Evolutionary conservation across 225 moss, liverwort and hornwort species (phyloP).

Genomic region (Rhytidiadelphus loreus): DNA sequence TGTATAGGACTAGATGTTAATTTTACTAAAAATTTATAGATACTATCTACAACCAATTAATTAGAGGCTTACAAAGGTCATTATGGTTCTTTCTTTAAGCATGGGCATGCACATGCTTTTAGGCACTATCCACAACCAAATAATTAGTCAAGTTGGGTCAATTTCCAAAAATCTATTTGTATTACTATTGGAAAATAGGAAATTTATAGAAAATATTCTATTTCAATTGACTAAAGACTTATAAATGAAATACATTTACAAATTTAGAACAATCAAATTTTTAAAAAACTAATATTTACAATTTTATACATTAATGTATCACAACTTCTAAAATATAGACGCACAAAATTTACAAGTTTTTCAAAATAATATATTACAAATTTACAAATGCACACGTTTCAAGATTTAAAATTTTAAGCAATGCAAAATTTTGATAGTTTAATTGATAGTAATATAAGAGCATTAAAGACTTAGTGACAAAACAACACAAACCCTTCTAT

Average conservation of each 20-base stretch:
- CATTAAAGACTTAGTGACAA: background rate
- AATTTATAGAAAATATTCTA: no score
- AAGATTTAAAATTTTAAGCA: background rate
- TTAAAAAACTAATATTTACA: background rate
- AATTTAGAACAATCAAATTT: no score
- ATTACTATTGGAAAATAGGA: no score
- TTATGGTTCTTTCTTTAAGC: background rate
- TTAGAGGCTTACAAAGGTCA: background rate
- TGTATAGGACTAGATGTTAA: background rate
- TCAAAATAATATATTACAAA: background rate
- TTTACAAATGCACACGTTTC: background rate
- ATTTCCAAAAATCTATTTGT: background rate
- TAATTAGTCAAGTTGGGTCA: background rate
- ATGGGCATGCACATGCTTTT: background rate
- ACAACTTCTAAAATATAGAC: background rate
- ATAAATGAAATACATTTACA: background rate
- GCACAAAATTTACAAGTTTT: background rate
- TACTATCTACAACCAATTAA: background rate
- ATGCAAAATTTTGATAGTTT: background rate
- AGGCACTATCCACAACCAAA: background rate
- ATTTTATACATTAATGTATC: background rate
- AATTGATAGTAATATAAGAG: background rate
- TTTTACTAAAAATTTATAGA: background rate
- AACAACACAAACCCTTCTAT: background rate
- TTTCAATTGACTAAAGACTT: background rate